Conservation (phyloP, 768 basidiomycete species). For the Auriscalpium orientale region DNA sequence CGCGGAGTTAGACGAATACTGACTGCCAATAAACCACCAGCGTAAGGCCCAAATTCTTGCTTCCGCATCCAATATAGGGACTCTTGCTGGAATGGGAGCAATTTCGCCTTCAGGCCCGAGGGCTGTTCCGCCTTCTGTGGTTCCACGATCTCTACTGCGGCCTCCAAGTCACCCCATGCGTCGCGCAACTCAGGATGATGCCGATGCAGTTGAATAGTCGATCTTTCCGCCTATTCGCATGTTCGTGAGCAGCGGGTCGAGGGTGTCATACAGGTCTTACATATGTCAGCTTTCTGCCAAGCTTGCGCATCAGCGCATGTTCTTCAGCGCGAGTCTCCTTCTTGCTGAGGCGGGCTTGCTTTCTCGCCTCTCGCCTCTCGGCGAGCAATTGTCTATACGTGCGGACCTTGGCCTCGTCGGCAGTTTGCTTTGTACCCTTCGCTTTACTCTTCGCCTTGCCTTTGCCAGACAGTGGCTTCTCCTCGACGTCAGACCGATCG, state of each 20-base stretch:
- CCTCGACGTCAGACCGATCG: too few species aligned
- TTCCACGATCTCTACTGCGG: constrained; percentile 46
- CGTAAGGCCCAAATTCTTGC: constrained; percentile 84
- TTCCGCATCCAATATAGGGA: constrained; percentile 93
- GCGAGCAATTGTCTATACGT: constrained; percentile 5
- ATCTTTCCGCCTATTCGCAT: constrained; percentile 56
- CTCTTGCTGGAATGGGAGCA: constrained; percentile 94
- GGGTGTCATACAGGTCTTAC: constrained; percentile 32
- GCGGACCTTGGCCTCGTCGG: constrained; percentile 2
- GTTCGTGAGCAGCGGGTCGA: constrained; percentile 5
- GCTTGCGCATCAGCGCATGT: constrained; percentile 37
- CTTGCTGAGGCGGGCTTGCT: constrained; percentile 8
- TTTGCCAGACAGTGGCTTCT: constrained; percentile 12
- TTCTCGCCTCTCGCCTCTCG: constrained; percentile 5
- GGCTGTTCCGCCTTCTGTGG: constrained; percentile 78
- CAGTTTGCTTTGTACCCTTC: constrained; percentile 23
- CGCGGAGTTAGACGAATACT: constrained; percentile 20
- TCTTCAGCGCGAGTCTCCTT: constrained; percentile 35
- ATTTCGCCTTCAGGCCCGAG: constrained; percentile 67
- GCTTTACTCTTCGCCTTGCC: constrained; percentile 18
- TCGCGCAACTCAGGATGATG: constrained; percentile 76
- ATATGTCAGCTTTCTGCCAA: constrained; percentile 71
- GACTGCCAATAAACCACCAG: constrained; percentile 88
- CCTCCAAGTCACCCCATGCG: constrained; percentile 84
- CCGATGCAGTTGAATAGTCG: constrained; percentile 49